A percentile compares a stretch with the other conserved stretches of the same genome.
These are phyloP conservation scores for Byssochlamys sp. DNA, from an alignment of 2,329 filamentous ascomycete species.

Conservation along the genomic window DNA sequence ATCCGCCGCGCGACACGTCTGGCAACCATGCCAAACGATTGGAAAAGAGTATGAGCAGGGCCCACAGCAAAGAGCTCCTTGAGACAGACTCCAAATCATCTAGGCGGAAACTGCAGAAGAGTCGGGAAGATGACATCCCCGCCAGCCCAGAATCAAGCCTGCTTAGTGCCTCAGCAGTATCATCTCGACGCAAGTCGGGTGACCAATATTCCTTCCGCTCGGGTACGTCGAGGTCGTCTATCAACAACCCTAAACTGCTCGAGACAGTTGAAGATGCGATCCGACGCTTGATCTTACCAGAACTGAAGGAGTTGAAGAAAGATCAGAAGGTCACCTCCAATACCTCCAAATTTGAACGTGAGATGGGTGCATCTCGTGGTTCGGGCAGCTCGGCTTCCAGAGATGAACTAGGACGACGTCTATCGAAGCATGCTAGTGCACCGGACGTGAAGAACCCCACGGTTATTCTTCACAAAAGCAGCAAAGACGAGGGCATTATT, in stretches of 20 bases:
- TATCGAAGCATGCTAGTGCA: conserved; percentile 53
- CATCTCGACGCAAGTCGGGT: conserved; percentile 44
- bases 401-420: conserved; percentile 45
- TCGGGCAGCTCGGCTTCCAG: conserved; percentile 48
- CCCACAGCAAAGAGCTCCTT: conserved; percentile 37
- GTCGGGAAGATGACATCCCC: conserved; percentile 44
- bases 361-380: conserved; percentile 52
- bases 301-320: conserved; percentile 81
- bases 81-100: conserved; percentile 38
- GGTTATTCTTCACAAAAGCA: conserved; percentile 50
- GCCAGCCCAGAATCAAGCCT: conserved; percentile 54
- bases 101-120: conserved; percentile 41
- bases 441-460: conserved; percentile 54
- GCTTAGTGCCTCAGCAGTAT: conserved; percentile 47
- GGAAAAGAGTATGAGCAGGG: conserved; percentile 37
- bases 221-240: conserved; percentile 56
- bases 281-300: conserved; percentile 76
- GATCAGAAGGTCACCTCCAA: conserved; percentile 72
- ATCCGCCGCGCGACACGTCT: conserved; percentile 39
- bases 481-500: conserved; percentile 49
- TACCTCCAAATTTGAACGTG: conserved; percentile 57
- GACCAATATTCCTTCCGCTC: conserved; percentile 52
- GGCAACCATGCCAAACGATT: conserved; percentile 34
- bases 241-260: conserved; percentile 83
- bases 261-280: conserved; percentile 92